These are phyloP conservation scores for Pisolithus orientalis DNA, from an alignment of 768 basidiomycete species.

Conservation along the genomic window DNA sequence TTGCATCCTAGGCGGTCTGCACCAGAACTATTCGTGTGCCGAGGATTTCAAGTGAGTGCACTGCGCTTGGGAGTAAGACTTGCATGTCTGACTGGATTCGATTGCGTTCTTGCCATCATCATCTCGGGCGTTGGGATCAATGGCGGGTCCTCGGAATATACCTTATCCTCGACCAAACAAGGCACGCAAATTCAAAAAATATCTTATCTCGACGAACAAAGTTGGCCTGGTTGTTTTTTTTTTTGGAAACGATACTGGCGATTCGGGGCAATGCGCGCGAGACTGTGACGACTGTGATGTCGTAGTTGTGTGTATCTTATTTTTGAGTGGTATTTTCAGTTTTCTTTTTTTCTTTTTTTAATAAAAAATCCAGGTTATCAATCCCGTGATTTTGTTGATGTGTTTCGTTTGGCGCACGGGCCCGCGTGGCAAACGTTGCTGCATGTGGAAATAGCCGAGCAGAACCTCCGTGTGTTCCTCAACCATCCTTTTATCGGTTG, in stretches of 20 bases:
- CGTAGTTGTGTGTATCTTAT: slow-evolving; percentile 21
- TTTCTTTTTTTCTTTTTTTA: not conserved
- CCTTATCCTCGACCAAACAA: slow-evolving; percentile 30
- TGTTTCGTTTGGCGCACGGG: slow-evolving; percentile 32
- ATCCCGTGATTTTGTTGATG: slow-evolving; percentile 28
- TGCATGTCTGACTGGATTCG: not conserved
- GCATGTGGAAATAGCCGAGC: slow-evolving; percentile 34
- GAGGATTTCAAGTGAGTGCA: not conserved
- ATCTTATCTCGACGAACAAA: slow-evolving; percentile 3
- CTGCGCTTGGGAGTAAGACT: not conserved
- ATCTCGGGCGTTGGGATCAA: not conserved
- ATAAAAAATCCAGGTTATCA: slow-evolving; percentile 14
- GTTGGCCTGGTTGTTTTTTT: not conserved
- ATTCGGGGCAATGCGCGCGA: slow-evolving; percentile 13
- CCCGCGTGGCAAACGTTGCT: slow-evolving; percentile 35
- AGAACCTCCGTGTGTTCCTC: slow-evolving; percentile 35
- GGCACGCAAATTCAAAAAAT: slow-evolving; percentile 12
- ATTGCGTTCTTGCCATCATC: not conserved
- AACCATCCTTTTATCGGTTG: slow-evolving; percentile 35
- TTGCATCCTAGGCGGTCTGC: no score
- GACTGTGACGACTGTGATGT: slow-evolving; percentile 15
- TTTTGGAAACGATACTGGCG: slow-evolving; percentile 10
- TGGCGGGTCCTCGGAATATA: slow-evolving; percentile 4
- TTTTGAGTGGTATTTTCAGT: slow-evolving; percentile 23
- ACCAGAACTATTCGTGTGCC: no score